Conservation (phyloP, 257 asterid species). For the Solanum phureja region DNA sequence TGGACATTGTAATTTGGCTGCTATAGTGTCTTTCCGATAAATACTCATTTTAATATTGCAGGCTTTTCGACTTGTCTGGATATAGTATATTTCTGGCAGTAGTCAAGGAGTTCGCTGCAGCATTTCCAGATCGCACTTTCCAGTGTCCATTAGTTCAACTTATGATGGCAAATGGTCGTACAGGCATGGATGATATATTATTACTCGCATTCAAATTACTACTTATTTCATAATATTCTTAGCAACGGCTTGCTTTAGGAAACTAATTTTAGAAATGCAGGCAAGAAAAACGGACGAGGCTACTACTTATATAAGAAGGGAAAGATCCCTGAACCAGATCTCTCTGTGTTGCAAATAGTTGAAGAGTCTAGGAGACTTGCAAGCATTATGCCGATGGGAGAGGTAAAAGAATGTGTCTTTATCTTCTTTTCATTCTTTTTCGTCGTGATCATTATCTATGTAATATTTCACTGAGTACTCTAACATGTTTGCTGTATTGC, state of each 20-base stretch:
- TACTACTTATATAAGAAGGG: conserved; percentile 1
- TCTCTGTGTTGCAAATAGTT: background rate
- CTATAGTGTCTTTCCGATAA: background rate
- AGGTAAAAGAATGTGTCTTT: background rate
- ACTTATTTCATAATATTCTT: background rate
- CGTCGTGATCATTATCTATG: background rate
- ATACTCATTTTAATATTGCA: background rate
- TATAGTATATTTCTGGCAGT: background rate
- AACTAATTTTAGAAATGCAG: background rate
- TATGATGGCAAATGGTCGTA: background rate
- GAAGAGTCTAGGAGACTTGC: background rate
- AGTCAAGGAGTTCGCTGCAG: background rate
- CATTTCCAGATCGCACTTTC: conserved; percentile 1
- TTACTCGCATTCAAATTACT: background rate
- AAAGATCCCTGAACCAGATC: background rate
- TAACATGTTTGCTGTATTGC: background rate
- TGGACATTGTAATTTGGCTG: background rate
- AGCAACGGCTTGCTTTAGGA: background rate
- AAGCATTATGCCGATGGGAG: background rate
- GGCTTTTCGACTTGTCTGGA: background rate
- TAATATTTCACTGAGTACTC: background rate
- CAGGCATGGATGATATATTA: background rate
- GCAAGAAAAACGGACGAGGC: conserved; percentile 1
- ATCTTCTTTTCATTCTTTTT: background rate
- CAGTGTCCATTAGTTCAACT: conserved; percentile 1